Percentiles rank a stretch among this genome's conserved stretches.
Evolutionary conservation across 352 stramenopile species (phyloP).

Genomic region (Thalassiosira hispida): DNA sequence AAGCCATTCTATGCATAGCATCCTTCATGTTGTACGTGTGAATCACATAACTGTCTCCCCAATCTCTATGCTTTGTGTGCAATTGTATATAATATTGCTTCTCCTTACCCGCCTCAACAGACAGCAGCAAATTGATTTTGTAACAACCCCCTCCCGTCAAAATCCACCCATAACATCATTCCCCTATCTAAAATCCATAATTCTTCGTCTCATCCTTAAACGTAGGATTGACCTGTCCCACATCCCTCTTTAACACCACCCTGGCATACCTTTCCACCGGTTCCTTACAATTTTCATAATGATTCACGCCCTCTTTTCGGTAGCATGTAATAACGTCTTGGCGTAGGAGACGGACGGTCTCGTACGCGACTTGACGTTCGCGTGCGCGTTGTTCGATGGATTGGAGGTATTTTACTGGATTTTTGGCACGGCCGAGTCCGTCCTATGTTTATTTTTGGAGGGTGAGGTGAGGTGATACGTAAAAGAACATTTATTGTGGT

Average conservation of each 20-base stretch:
- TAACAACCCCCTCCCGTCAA: too few relatives aligned
- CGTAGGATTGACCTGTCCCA: constrained; percentile 80
- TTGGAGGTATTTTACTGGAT: constrained; percentile 83
- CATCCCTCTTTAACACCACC: constrained; percentile 75
- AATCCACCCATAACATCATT: too few relatives aligned
- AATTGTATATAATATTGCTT: too few relatives aligned
- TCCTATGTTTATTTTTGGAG: constrained; percentile 24
- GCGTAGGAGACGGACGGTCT: constrained; percentile 80
- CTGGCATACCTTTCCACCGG: constrained; percentile 68
- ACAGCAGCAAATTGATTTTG: too few relatives aligned
- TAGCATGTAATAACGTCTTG: constrained; percentile 83
- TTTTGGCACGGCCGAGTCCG: constrained; percentile 68
- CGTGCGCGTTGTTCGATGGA: constrained; percentile 81
- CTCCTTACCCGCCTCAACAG: too few relatives aligned
- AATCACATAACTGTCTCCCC: too few relatives aligned
- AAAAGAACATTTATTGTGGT: neutral
- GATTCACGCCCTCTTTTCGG: constrained; percentile 82
- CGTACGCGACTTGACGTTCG: constrained; percentile 82
- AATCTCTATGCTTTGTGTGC: too few relatives aligned
- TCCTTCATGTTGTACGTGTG: too few relatives aligned
- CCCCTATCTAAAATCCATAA: constrained; percentile 52
- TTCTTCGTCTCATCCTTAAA: constrained; percentile 72
- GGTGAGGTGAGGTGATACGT: neutral
- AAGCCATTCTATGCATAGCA: too few relatives aligned
- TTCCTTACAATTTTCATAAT: constrained; percentile 85